Conservation (phyloP, 2,329 filamentous ascomycete species). For the Cadophora sp. region DNA sequence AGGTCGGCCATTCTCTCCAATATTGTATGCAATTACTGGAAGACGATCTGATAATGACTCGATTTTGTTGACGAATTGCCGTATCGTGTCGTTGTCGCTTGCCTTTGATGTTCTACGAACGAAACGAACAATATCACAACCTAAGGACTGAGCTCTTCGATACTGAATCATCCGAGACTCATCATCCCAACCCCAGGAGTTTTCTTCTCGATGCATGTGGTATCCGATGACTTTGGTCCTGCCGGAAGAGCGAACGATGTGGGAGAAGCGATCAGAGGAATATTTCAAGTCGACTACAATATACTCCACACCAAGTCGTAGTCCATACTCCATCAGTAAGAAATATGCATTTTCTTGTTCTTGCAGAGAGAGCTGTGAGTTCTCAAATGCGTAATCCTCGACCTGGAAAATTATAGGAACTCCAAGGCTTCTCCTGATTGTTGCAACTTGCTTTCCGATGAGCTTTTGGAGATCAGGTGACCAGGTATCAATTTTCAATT, state of each 20-base stretch:
- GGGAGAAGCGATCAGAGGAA: slow-evolving; percentile 51
- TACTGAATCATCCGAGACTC: slow-evolving; percentile 55
- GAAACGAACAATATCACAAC: slow-evolving; percentile 63
- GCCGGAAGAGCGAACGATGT: slow-evolving; percentile 55
- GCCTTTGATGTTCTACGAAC: slow-evolving; percentile 56
- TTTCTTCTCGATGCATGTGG: slow-evolving; percentile 47
- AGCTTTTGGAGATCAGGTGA: slow-evolving; percentile 54
- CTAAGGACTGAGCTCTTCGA: slow-evolving; percentile 55
- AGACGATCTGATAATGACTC: slow-evolving; percentile 38
- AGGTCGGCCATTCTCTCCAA: slow-evolving; percentile 58
- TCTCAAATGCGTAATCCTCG: slow-evolving; percentile 51
- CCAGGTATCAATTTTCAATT: slow-evolving; percentile 66
- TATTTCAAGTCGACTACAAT: slow-evolving; percentile 61
- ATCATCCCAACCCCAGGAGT: slow-evolving; percentile 54
- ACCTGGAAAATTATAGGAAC: slow-evolving; percentile 64
- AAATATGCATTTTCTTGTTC: slow-evolving; percentile 53
- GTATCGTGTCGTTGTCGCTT: slow-evolving; percentile 55
- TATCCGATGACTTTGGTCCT: slow-evolving; percentile 61
- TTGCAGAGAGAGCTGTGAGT: slow-evolving; percentile 32
- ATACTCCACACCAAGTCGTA: slow-evolving; percentile 71
- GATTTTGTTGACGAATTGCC: slow-evolving; percentile 38
- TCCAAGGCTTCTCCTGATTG: slow-evolving; percentile 61
- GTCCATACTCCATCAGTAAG: slow-evolving; percentile 65
- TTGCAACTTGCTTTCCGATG: slow-evolving; percentile 61
- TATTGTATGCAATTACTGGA: slow-evolving; percentile 59